A percentile compares a stretch with the other conserved stretches of the same genome.
Conservation (phyloP, 495 filamentous ascomycete species). For the Neurospora tetrasperma region DNA sequence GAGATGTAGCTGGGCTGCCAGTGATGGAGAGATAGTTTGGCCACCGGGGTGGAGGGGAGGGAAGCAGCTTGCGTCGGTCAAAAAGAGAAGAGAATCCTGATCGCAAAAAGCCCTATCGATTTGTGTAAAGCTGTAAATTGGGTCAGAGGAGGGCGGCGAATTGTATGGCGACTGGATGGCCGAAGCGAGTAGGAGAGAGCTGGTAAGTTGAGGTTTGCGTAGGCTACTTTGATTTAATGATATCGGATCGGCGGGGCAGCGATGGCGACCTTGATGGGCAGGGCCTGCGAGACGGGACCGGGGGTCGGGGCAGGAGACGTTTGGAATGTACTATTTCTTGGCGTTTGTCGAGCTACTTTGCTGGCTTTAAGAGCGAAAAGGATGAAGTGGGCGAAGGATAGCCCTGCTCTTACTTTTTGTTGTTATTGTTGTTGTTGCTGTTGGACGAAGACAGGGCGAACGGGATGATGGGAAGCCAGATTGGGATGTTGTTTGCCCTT, state of each 20-base stretch:
- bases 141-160: neutral
- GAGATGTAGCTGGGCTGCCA: neutral
- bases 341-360: neutral
- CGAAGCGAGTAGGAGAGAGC: neutral
- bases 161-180: neutral
- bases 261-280: neutral
- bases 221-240: neutral
- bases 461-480: neutral
- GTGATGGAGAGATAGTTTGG: neutral
- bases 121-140: neutral
- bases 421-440: neutral
- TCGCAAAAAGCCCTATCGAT: neutral
- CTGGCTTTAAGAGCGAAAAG: neutral
- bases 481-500: neutral
- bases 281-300: conserved; percentile 1
- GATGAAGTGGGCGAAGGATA: neutral
- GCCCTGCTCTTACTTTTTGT: neutral
- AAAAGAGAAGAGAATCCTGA: neutral
- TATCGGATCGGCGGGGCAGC: neutral
- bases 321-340: neutral
- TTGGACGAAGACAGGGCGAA: neutral
- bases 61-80: neutral
- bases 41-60: neutral
- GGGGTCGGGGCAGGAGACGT: neutral
- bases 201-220: neutral